Conservation (phyloP, 257 asterid species). For the Nicotiana paniculata region DNA sequence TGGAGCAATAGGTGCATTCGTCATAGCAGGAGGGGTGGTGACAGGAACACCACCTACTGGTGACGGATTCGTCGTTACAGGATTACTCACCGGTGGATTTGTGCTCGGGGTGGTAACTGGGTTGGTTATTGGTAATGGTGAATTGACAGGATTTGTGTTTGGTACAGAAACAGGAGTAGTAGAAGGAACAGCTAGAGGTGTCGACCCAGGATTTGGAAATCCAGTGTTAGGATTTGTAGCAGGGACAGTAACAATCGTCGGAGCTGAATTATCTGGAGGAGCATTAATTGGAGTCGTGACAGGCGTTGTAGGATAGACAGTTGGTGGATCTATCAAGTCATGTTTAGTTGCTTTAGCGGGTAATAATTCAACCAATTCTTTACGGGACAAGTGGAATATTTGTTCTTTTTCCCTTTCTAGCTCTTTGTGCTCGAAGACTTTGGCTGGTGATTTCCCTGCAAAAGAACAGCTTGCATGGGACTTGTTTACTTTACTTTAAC, state of each 20-base stretch:
- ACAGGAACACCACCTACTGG: conserved; percentile 31
- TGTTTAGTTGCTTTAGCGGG: conserved; percentile 25
- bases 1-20: conserved; percentile 32
- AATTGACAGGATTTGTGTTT: conserved; percentile 19
- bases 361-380: conserved; percentile 20
- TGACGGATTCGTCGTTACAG: conserved; percentile 30
- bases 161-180: conserved; percentile 10
- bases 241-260: conserved; percentile 43
- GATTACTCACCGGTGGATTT: conserved; percentile 24
- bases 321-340: conserved; percentile 28
- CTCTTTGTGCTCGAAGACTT: conserved; percentile 14
- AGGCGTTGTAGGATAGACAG: conserved; percentile 43
- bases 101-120: conserved; percentile 44
- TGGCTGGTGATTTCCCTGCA: conserved; percentile 25
- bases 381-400: conserved; percentile 14
- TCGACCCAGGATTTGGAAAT: conserved; percentile 25
- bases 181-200: conserved; percentile 34
- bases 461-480: conserved; percentile 4
- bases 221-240: conserved; percentile 36
- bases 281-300: conserved; percentile 53
- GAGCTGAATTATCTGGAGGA: conserved; percentile 29
- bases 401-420: conserved; percentile 11
- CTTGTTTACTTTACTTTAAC: not conserved
- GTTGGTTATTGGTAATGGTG: conserved; percentile 12
- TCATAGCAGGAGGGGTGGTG: conserved; percentile 32